Evolutionary conservation across 208 protist genomes (phyloP), one percentile per base, ranked within the genome.

Genomic region (Acanthamoeba culbertsoni): DNA sequence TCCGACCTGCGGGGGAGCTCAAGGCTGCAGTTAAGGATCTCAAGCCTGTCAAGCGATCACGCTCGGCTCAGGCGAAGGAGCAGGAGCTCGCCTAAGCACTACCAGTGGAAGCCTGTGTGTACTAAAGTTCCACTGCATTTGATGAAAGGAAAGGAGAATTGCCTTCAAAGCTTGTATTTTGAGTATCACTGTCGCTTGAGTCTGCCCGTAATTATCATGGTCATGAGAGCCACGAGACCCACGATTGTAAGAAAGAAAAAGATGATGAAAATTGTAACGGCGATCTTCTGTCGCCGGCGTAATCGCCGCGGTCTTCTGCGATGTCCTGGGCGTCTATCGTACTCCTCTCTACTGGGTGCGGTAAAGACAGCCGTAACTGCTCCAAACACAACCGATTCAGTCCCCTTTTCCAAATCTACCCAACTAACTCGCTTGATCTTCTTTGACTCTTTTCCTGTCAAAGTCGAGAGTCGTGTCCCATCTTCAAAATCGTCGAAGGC

Each of bases 381-480:
- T 10, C 82, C 82, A 65, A 90, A 90, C 33, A 90, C 57, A 16
- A 90, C 82, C n/a, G 82, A 90, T 12, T 90, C 82, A 23, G 37
- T 37, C 8, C 53, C 57, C 82, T 65, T 68, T 26, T 90, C 82
- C 82, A 45, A 40, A 90, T 90, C 82, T 14, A 90, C 57, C 82
- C 82, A 90, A 20, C 82, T 90, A 33, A 90, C 82, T 16, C 82
- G 6, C 51, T 90, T 90, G 33, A 7, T 90, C 82, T 90, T 90
- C 51, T 59, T 90, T 31, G 51, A 12, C 12, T 31, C 5, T 26
- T 43, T 68, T 37, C 82, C 33, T 5, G 82, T 51, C 5, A 90
- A 16, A 14, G 59, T 51, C 28, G 57, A 43, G 12, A 90, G 26
- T 37, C 53, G 53, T 26, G 53, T 82, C n/a, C 71, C 71, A 16